Evolutionary conservation across 2,329 filamentous ascomycete species (phyloP).

Genomic region (Fusarium scirpi): DNA sequence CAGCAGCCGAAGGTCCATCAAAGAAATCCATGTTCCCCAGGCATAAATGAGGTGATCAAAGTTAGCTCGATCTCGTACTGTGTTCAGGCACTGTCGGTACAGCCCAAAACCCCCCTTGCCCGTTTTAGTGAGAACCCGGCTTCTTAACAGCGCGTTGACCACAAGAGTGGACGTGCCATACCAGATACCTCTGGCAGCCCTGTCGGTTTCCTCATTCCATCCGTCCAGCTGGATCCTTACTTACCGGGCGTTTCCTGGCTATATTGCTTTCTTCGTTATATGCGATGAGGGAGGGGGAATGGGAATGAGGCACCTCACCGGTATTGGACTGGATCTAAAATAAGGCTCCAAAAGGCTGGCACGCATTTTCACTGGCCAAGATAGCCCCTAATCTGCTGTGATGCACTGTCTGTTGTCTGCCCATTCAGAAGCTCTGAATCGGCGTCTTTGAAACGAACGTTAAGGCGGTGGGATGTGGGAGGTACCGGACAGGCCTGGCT

Average conservation of each 20-base stretch:
- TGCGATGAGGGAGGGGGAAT: conserved; percentile 4
- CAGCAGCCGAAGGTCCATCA: conserved; percentile 32
- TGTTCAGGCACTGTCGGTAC: conserved; percentile 38
- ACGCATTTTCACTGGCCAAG: conserved; percentile 33
- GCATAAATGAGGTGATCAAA: conserved; percentile 37
- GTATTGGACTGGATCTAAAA: conserved; percentile 10
- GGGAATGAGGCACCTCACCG: not conserved
- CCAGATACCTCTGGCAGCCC: conserved; percentile 11
- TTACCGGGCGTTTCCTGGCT: conserved; percentile 12
- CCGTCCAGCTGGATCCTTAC: conserved; percentile 22
- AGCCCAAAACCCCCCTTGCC: conserved; percentile 25
- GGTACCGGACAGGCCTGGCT: not conserved
- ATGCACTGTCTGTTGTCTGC: conserved; percentile 37
- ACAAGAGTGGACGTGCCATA: conserved; percentile 26
- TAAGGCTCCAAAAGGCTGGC: conserved; percentile 33
- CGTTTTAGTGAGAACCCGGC: conserved; percentile 29
- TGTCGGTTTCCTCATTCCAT: conserved; percentile 34
- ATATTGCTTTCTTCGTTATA: not conserved
- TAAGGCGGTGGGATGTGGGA: conserved; percentile 25
- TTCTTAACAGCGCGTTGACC: conserved; percentile 35
- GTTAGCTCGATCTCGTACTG: conserved; percentile 36
- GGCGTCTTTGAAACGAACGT: conserved; percentile 12
- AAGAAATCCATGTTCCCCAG: conserved; percentile 31
- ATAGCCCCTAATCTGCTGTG: conserved; percentile 22
- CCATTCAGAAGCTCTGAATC: conserved; percentile 31